These are phyloP conservation scores for Lyophyllum decastes DNA, from an alignment of 768 basidiomycete species.

Conservation along the genomic window DNA sequence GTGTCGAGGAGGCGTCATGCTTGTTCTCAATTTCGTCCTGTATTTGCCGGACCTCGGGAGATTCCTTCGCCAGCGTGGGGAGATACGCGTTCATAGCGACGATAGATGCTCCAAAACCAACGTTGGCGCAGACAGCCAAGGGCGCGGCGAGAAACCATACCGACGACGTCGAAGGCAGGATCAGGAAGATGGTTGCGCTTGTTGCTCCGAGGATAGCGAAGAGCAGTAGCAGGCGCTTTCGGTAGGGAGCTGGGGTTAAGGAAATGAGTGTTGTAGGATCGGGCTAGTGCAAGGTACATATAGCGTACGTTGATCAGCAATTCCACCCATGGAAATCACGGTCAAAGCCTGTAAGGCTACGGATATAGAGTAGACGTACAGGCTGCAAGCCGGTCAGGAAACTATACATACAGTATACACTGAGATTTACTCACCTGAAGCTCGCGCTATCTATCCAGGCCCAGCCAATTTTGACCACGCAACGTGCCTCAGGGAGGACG, in stretches of 20 bases:
- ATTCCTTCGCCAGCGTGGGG: constrained; percentile 67
- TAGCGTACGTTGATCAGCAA: constrained; percentile 85
- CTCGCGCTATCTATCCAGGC: constrained; percentile 89
- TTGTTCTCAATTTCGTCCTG: constrained; percentile 32
- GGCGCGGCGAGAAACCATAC: constrained; percentile 71
- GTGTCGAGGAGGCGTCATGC: constrained; percentile 16
- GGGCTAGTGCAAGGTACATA: neutral
- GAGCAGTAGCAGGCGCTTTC: constrained; percentile 74
- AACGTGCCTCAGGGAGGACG: constrained; percentile 41
- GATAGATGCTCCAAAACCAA: constrained; percentile 81
- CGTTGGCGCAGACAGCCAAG: constrained; percentile 77
- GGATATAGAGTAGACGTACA: constrained; percentile 86
- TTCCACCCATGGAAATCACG: constrained; percentile 91
- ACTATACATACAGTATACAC: neutral
- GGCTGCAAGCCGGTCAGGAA: constrained; percentile 38
- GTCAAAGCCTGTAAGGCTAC: constrained; percentile 91
- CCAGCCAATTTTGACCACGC: constrained; percentile 83
- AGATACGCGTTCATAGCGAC: constrained; percentile 94
- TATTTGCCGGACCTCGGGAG: constrained; percentile 55
- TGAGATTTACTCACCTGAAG: constrained; percentile 63
- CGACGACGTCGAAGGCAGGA: constrained; percentile 69
- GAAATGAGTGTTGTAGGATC: neutral
- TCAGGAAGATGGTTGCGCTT: constrained; percentile 69
- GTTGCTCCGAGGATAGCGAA: constrained; percentile 77
- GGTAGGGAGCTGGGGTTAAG: constrained; percentile 50